phyloP scores from a whole-genome alignment of 2,329 filamentous ascomycete species.

The Alternaria gaisen region DNA sequence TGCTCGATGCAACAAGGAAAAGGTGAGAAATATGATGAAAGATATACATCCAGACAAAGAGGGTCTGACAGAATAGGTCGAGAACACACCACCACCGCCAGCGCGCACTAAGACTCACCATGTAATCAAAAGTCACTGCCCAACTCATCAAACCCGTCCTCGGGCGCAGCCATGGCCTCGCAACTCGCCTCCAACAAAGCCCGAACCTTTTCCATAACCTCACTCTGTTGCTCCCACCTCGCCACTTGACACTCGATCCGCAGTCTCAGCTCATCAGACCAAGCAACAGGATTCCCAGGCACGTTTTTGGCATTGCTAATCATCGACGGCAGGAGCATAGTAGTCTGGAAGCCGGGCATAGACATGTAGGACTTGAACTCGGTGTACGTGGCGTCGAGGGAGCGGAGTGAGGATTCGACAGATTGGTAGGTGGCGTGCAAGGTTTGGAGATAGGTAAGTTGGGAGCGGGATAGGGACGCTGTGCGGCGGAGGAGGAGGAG shows the following conservation, averaged over 20 bases:
- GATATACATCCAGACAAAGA: not conserved
- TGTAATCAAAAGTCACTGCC: slow-evolving; percentile 22
- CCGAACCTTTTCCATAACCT: slow-evolving; percentile 27
- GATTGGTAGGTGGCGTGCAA: slow-evolving; percentile 29
- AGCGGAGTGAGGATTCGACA: slow-evolving; percentile 25
- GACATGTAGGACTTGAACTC: slow-evolving; percentile 28
- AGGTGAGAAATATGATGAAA: not conserved
- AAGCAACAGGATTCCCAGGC: slow-evolving; percentile 31
- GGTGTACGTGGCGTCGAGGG: slow-evolving; percentile 12
- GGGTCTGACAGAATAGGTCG: too few species aligned
- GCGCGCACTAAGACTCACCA: not conserved
- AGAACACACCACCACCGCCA: not conserved
- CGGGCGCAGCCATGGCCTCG: slow-evolving; percentile 31
- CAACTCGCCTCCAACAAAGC: slow-evolving; percentile 29
- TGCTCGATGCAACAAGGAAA: not conserved
- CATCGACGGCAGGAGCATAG: slow-evolving; percentile 2
- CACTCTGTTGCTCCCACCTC: slow-evolving; percentile 35
- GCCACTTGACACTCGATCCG: slow-evolving; percentile 27
- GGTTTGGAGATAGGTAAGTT: slow-evolving; percentile 28
- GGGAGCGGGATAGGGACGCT: slow-evolving; percentile 23
- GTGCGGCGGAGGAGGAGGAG: slow-evolving; percentile 38
- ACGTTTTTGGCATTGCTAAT: slow-evolving; percentile 7
- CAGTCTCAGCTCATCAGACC: slow-evolving; percentile 29
- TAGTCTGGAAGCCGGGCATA: slow-evolving; percentile 13
- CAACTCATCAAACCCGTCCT: slow-evolving; percentile 39